phyloP scores from a whole-genome alignment of 2,329 filamentous ascomycete species.

The Neonectria faginata region DNA sequence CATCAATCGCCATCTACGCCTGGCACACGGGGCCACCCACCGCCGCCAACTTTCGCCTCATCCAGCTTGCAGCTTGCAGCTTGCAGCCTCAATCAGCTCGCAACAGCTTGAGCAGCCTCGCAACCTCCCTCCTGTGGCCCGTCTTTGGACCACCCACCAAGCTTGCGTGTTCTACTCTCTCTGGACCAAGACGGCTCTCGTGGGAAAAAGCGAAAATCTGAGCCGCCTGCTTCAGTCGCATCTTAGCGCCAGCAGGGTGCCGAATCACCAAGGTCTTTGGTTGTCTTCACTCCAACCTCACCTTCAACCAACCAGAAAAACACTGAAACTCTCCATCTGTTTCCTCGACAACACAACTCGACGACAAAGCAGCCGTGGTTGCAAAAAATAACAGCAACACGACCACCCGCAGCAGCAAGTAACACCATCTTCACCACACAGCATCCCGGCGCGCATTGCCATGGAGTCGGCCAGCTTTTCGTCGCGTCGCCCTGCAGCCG shows the following conservation, averaged over 20 bases:
- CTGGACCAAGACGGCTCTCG: slow-evolving; percentile 3
- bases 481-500: slow-evolving; percentile 50
- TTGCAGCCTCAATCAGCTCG: too few species aligned
- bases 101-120: background rate
- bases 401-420: slow-evolving; percentile 12
- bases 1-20: slow-evolving; percentile 22
- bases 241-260: background rate
- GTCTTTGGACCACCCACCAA: background rate
- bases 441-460: slow-evolving; percentile 22
- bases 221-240: background rate
- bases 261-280: background rate
- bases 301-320: background rate
- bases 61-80: background rate
- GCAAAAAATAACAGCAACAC: slow-evolving; percentile 12
- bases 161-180: background rate
- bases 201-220: background rate
- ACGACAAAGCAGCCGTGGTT: background rate
- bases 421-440: slow-evolving; percentile 24
- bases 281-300: background rate
- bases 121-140: background rate
- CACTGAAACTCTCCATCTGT: background rate
- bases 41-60: slow-evolving; percentile 9
- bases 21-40: slow-evolving; percentile 21
- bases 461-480: slow-evolving; percentile 51
- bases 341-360: background rate